phyloP scores from a whole-genome alignment of 2,329 filamentous ascomycete species.

The Thielaviopsis populi region DNA sequence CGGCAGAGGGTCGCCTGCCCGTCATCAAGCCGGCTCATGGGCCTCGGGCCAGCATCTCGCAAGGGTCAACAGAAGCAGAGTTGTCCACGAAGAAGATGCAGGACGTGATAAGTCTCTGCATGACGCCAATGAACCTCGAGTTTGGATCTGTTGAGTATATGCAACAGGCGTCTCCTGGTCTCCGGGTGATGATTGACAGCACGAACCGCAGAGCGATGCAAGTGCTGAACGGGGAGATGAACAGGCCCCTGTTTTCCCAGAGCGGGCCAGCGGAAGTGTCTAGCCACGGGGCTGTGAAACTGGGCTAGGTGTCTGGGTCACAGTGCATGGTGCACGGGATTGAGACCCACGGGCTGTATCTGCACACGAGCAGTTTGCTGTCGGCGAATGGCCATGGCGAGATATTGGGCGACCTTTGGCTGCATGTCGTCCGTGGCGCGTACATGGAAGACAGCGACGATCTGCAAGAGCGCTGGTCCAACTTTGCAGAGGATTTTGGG shows the following conservation, averaged over 20 bases:
- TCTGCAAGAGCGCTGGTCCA: conserved; percentile 26
- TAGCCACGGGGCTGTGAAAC: neutral
- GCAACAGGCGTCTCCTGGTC: neutral
- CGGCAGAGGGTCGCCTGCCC: neutral
- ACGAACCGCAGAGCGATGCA: neutral
- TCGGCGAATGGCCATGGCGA: neutral
- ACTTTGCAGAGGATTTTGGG: conserved; percentile 26
- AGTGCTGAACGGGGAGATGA: neutral
- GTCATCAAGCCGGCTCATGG: neutral
- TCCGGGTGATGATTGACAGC: neutral
- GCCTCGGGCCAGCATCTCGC: neutral
- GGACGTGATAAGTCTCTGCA: neutral
- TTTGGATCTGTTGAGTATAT: neutral
- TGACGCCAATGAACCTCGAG: neutral
- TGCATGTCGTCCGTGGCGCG: neutral
- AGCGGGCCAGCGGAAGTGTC: neutral
- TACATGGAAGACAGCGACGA: conserved; percentile 21
- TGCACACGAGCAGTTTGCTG: neutral
- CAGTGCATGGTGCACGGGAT: neutral
- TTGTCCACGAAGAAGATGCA: neutral
- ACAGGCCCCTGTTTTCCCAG: neutral
- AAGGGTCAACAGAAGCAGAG: neutral
- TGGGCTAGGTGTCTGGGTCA: neutral
- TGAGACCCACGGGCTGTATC: neutral
- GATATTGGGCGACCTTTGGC: neutral